These are phyloP conservation scores for Malus hybrid DNA, from an alignment of 331 rosid genomes.

Conservation along the genomic window DNA sequence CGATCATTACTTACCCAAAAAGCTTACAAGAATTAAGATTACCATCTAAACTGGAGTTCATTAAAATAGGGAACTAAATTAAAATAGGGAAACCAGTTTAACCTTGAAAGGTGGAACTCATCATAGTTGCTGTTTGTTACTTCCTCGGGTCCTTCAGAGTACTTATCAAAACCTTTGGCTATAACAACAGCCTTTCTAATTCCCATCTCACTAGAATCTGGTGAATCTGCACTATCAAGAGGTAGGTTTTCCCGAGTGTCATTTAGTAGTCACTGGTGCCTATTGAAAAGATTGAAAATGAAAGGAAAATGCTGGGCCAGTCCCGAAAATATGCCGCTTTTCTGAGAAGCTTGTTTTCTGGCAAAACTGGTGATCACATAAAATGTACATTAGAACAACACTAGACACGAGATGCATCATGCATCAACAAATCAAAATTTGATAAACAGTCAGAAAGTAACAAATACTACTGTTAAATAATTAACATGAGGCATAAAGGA, in stretches of 20 bases:
- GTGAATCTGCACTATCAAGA: slow-evolving; percentile 15
- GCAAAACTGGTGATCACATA: slow-evolving; percentile 29
- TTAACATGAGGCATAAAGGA: neutral
- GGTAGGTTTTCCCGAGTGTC: slow-evolving; percentile 25
- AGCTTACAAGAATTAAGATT: too few relatives aligned
- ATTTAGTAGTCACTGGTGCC: slow-evolving; percentile 24
- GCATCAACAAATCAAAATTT: neutral
- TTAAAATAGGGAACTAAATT: neutral
- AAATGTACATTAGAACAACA: slow-evolving; percentile 13
- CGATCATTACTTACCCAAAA: too few relatives aligned
- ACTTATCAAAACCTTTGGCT: slow-evolving; percentile 23
- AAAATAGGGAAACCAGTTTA: slow-evolving; percentile 2
- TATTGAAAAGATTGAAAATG: slow-evolving; percentile 53
- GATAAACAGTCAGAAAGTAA: neutral
- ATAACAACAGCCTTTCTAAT: slow-evolving; percentile 21
- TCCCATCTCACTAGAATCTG: slow-evolving; percentile 18
- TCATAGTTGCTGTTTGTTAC: slow-evolving; percentile 14
- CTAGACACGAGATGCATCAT: neutral
- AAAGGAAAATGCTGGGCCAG: slow-evolving; percentile 72
- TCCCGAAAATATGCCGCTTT: slow-evolving; percentile 54
- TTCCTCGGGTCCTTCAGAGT: slow-evolving; percentile 23
- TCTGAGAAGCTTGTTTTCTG: slow-evolving; percentile 35
- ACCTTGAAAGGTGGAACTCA: slow-evolving; percentile 49
- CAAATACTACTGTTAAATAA: neutral
- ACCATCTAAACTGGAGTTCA: too few relatives aligned